Percentiles rank a stretch among this genome's conserved stretches.
These are phyloP conservation scores for Oenanthe sinensis DNA, from an alignment of 129 eudicot species.

Conservation along the genomic window DNA sequence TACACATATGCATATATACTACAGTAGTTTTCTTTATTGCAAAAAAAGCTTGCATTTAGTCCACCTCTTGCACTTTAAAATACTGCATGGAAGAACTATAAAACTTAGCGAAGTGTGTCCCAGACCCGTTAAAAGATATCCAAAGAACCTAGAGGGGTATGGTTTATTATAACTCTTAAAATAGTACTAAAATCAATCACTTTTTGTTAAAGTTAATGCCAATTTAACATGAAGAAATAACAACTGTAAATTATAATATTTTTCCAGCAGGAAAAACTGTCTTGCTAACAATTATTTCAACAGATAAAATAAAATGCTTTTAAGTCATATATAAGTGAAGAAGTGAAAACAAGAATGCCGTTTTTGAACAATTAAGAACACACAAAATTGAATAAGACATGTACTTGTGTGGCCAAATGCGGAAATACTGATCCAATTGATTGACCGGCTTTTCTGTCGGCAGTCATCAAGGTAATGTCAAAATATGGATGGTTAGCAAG, in stretches of 20 bases:
- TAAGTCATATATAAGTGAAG: neutral
- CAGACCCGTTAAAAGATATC: neutral
- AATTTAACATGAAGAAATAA: neutral
- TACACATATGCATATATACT: neutral
- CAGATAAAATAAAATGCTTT: neutral
- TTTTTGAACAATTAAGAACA: neutral
- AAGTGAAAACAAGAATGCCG: neutral
- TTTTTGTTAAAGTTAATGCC: neutral
- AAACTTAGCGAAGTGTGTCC: neutral
- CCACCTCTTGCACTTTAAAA: neutral
- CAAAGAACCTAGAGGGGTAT: neutral
- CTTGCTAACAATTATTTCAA: neutral
- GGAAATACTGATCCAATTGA: slow-evolving; percentile 93
- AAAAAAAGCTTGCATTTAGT: neutral
- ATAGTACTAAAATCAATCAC: neutral
- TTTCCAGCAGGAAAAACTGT: neutral
- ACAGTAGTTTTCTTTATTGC: neutral
- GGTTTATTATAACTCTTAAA: neutral
- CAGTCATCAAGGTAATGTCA: slow-evolving; percentile 80
- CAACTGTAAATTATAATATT: neutral
- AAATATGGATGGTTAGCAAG: slow-evolving; percentile 78
- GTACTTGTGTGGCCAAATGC: slow-evolving; percentile 71
- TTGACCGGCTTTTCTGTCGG: slow-evolving; percentile 98
- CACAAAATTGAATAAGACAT: neutral
- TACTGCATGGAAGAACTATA: neutral